Conservation (phyloP, 2,329 filamentous ascomycete species). For the Sporothrix dimorphospora region DNA sequence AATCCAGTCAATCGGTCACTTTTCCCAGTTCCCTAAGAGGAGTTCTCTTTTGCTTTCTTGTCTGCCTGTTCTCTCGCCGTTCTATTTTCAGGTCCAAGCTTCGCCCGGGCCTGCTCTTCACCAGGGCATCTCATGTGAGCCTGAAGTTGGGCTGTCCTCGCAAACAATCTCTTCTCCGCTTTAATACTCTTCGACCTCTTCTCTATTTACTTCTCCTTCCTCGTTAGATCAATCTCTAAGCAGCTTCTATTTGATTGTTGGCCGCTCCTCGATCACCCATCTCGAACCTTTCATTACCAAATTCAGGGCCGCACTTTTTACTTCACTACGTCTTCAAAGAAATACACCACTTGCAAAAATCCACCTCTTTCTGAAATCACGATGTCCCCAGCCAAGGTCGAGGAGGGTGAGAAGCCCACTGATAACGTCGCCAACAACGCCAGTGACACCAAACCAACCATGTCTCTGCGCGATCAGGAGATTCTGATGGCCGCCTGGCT, state of each 20-base stretch:
- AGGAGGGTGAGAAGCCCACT: neutral
- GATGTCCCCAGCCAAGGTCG: neutral
- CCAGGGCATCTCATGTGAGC: no score
- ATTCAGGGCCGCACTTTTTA: neutral
- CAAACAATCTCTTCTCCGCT: no score
- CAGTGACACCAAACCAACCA: neutral
- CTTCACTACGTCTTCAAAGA: neutral
- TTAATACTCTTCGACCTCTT: no score
- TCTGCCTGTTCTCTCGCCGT: no score
- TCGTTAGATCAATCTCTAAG: neutral
- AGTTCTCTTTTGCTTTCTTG: no score
- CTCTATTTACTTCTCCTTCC: neutral
- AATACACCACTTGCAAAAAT: neutral
- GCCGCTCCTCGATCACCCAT: neutral
- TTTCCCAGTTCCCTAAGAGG: no score
- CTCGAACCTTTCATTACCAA: neutral
- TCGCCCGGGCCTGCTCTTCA: no score
- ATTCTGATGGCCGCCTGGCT: slow-evolving; percentile 32
- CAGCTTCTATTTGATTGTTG: neutral
- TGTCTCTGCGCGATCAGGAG: slow-evolving; percentile 30
- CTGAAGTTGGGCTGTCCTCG: no score
- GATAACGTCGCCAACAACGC: neutral
- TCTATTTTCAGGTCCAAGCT: no score
- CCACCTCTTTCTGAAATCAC: neutral
- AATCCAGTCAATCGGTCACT: no score